These are phyloP conservation scores for Polysphondylium violaceum DNA, from an alignment of 78 protist genomes.

Conservation along the genomic window DNA sequence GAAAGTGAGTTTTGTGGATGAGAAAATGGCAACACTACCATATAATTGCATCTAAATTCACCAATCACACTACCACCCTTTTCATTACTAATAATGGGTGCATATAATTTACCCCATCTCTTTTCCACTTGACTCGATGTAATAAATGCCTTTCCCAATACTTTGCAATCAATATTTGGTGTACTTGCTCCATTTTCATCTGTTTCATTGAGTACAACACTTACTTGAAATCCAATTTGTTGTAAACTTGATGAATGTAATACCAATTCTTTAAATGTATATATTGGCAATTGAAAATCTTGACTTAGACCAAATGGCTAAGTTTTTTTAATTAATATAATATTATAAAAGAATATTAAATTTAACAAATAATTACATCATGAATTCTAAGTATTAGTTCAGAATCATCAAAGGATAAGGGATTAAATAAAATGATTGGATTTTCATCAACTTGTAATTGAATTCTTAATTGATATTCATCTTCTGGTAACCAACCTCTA, in stretches of 20 bases:
- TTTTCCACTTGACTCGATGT: slow-evolving; percentile 10
- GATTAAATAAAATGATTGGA: slow-evolving; percentile 28
- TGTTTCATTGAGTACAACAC: not conserved
- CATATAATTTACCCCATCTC: slow-evolving; percentile 31
- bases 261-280: slow-evolving; percentile 26
- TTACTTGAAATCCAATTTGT: slow-evolving; percentile 36
- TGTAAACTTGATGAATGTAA: slow-evolving; percentile 39
- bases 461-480: slow-evolving; percentile 66
- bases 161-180: not conserved
- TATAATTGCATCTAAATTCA: slow-evolving; percentile 48
- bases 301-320: slow-evolving; percentile 57
- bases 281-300: slow-evolving; percentile 56
- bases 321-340: not conserved
- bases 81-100: slow-evolving; percentile 35
- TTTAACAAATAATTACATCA: slow-evolving; percentile 29
- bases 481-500: slow-evolving; percentile 75
- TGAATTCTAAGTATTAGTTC: slow-evolving; percentile 38
- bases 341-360: not conserved
- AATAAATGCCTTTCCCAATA: slow-evolving; percentile 38
- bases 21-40: slow-evolving; percentile 52
- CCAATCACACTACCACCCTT: slow-evolving; percentile 22
- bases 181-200: slow-evolving; percentile 11
- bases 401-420: not conserved
- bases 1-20: slow-evolving; percentile 48
- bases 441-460: slow-evolving; percentile 65